phyloP scores from a whole-genome alignment of 2,329 filamentous ascomycete genomes.

The Mycocentrospora acerina region DNA sequence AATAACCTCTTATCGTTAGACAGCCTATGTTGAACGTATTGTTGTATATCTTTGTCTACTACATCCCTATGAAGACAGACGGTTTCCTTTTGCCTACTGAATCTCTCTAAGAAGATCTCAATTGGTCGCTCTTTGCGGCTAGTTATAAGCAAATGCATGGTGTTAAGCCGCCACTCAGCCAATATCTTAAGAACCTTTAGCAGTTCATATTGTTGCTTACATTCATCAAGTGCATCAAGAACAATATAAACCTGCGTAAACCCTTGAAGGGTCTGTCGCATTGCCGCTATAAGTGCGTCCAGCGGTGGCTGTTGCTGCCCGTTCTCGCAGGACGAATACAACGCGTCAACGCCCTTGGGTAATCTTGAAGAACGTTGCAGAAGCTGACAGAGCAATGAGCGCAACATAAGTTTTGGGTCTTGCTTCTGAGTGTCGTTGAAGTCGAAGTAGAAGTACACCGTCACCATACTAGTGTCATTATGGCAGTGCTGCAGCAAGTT shows the following conservation, averaged over 20 bases:
- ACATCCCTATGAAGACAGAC: slow-evolving; percentile 23
- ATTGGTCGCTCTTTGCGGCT: slow-evolving; percentile 33
- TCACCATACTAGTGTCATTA: slow-evolving; percentile 8
- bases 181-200: slow-evolving; percentile 23
- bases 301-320: slow-evolving; percentile 23
- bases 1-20: slow-evolving; percentile 25
- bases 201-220: slow-evolving; percentile 19
- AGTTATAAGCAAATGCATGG: slow-evolving; percentile 29
- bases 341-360: slow-evolving; percentile 18
- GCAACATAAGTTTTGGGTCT: slow-evolving; percentile 34
- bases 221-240: slow-evolving; percentile 37
- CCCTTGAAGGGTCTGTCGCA: slow-evolving; percentile 26
- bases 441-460: slow-evolving; percentile 33
- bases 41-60: slow-evolving; percentile 31
- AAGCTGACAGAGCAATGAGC: slow-evolving; percentile 43
- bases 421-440: slow-evolving; percentile 45
- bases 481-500: slow-evolving; percentile 20
- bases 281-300: slow-evolving; percentile 19
- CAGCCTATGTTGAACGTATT: slow-evolving; percentile 37
- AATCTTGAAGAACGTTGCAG: slow-evolving; percentile 15
- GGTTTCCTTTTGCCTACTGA: slow-evolving; percentile 10
- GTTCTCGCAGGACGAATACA: slow-evolving; percentile 27
- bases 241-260: slow-evolving; percentile 17
- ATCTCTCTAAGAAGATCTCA: slow-evolving; percentile 16
- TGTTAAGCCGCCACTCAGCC: slow-evolving; percentile 20